Percentiles rank a stretch among this genome's conserved stretches.
phyloP scores from a whole-genome alignment of 164 flowering plant genomes.

The Kingdonia uniflora region DNA sequence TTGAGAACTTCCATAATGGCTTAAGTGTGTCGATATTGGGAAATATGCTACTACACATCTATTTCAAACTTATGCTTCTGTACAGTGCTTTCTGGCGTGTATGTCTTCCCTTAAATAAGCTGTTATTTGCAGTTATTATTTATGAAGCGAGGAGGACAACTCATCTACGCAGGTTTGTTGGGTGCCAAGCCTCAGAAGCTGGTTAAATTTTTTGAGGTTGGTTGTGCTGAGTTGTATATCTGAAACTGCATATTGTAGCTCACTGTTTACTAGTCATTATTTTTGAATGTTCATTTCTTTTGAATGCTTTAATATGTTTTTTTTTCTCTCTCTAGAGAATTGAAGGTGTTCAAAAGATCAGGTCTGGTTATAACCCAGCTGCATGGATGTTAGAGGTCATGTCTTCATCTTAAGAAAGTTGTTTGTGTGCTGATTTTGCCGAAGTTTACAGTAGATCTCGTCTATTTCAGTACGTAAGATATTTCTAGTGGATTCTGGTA shows the following conservation, averaged over 20 bases:
- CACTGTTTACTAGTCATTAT: neutral
- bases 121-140: conserved; percentile 33
- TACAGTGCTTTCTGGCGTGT: neutral
- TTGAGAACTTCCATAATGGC: too few relatives aligned
- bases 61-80: neutral
- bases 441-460: conserved; percentile 20
- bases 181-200: conserved; percentile 35
- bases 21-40: too few relatives aligned
- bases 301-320: neutral
- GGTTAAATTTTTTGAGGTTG: conserved; percentile 54
- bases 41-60: too few relatives aligned
- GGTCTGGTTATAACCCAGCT: conserved; percentile 26
- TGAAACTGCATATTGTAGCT: neutral
- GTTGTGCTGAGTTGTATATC: neutral
- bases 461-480: conserved; percentile 23
- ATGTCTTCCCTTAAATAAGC: neutral
- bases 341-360: conserved; percentile 21
- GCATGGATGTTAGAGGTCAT: conserved; percentile 33
- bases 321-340: conserved; percentile 30
- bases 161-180: conserved; percentile 46
- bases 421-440: conserved; percentile 19
- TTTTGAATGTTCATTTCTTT: conserved; percentile 1
- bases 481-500: neutral
- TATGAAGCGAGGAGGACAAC: conserved; percentile 52
- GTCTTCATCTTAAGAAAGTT: conserved; percentile 16